Evolutionary conservation across 2,329 filamentous ascomycete genomes (phyloP), one percentile per base, ranked within the genome.

Genomic region (Cladosporium sp.): DNA sequence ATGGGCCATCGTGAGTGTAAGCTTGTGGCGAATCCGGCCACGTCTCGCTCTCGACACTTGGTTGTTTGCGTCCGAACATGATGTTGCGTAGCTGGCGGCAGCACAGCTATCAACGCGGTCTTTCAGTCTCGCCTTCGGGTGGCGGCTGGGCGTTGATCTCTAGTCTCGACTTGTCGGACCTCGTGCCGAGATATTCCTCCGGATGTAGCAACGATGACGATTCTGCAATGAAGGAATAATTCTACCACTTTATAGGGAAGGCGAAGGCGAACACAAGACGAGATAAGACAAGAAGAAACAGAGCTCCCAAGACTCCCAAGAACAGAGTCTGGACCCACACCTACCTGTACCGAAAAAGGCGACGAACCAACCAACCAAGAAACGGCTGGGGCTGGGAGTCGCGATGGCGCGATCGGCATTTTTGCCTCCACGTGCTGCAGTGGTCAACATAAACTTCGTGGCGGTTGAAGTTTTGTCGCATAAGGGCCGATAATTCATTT

Each of bases 341-440:
- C 49, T 38, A 62, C 47, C 58, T 32, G 10, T 32, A 60, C 58
- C 60, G 47, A 62, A 54, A 63, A 63, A 38, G 49, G 60, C 32
- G n/a, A 51, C 55, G 28, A 55, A 47, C 4, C 41, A 24, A 47
- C 41, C 41, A 52, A 52, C 30, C 52, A 32, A 52, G 59, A 36
- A 51, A 54, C 59, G 30, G 44, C 32, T 44, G 51, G 51, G 36
- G 51, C 51, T 57, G 51, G 28, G 61, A 32, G 51, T 47, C 15
- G 47, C 61, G 61, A 64, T 64, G 61, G 61, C 61, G 61, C 61
- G 49, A 64, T 64, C 36, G 30, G 61, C 61, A 14, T 38, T 59
- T 59, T 59, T 59, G 21, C 7, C n/a, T 58, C 21, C 36, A 41
- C 24, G 24, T 1, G 24, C 24, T 1, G 24, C 24, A 2, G 36